Evolutionary conservation across 371 early-diverging fungal species (phyloP).

Genomic region (Scutellospora calospora): DNA sequence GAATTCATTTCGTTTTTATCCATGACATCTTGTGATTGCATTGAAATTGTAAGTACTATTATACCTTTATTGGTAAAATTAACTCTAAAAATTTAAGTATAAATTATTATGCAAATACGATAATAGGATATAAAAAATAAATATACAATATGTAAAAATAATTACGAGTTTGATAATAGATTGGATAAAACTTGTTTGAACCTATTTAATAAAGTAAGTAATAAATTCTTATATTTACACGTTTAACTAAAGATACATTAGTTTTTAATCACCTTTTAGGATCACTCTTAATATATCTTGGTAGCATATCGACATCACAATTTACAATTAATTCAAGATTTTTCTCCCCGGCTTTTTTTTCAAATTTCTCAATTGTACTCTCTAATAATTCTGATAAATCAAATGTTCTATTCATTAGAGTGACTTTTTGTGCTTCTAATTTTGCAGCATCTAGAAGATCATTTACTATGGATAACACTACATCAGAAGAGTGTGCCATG

Average conservation of each 20-base stretch:
- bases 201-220: neutral
- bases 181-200: constrained; percentile 35
- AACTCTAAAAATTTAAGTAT: neutral
- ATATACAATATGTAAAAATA: neutral
- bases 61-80: constrained; percentile 30
- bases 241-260: no score
- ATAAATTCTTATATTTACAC: no score
- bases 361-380: constrained; percentile 55
- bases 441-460: constrained; percentile 67
- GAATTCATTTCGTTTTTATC: no score
- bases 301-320: constrained; percentile 47
- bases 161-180: constrained; percentile 37
- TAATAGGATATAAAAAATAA: no score
- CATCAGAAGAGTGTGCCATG: constrained; percentile 54
- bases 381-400: constrained; percentile 61
- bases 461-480: constrained; percentile 61
- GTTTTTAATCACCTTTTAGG: constrained; percentile 40
- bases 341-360: constrained; percentile 49
- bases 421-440: constrained; percentile 63
- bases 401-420: constrained; percentile 53
- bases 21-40: neutral
- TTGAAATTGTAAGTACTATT: constrained; percentile 17
- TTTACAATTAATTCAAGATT: constrained; percentile 49
- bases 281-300: constrained; percentile 44
- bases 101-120: no score